Evolutionary conservation across 345 rosid genomes (phyloP), one percentile per base, ranked within the genome.

Genomic region (Brassica cretica): DNA sequence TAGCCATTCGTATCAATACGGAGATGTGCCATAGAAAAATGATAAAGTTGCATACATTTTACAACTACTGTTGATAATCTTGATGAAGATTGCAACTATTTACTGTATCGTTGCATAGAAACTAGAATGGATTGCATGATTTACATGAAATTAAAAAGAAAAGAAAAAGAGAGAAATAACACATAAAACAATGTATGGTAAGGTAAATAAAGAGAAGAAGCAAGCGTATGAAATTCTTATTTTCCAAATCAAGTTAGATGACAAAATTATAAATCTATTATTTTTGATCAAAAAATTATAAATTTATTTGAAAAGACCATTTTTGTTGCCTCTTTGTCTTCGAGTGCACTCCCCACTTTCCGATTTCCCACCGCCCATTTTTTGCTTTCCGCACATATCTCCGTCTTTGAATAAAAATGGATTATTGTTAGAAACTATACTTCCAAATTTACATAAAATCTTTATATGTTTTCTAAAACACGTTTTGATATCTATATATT

Each of bases 321-420:
- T 78, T 11, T 73, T 60, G 6, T 78, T 67, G 77, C 68, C 64
- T 73, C 68, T 78, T 73, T 73, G 69, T 60, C 77, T 73, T 73
- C 41, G 8, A 78, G 68, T 66, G 77, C 46, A 66, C 49, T 73
- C 67, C 56, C 56, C 82, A 78, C 78, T 78, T 78, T 66, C 74
- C 69, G 64, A 12, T 73, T 78, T 49, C 59, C 4, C 59, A 72
- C 70, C 70, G 39, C 70, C 74, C 78, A 60, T 68, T 61, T 32
- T 32, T 62, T 78, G 49, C 65, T 78, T 78, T 68, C 78, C 70
- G 46, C 74, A 78, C 70, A 78, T 73, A 65, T 51, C 70, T 73
- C 61, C 11, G 15, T 29, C 39, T 32, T 51, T n/a, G 5, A n/a
- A n/a, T 51, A 49, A 12, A 5, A 62, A 51, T 49, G 56, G 56